Evolutionary conservation across 257 asterid species (phyloP).

Genomic region (Linaria vulgaris): DNA sequence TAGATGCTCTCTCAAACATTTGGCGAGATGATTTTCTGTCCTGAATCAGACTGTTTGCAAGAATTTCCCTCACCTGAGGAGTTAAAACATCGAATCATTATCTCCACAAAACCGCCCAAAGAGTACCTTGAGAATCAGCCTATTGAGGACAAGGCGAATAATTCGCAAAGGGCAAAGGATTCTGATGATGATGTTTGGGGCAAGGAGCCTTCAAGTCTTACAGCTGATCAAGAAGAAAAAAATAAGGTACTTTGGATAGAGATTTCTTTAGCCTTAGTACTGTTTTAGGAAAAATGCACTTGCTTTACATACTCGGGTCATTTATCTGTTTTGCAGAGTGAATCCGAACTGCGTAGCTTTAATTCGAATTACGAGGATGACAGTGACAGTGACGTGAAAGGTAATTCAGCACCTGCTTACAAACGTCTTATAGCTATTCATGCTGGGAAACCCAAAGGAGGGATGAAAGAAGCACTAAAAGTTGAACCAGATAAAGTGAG

Average conservation of each 20-base stretch:
- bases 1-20: conserved; percentile 69
- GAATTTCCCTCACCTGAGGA: conserved; percentile 85
- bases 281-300: conserved; percentile 5
- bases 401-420: conserved; percentile 49
- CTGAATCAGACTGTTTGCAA: conserved; percentile 57
- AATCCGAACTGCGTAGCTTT: conserved; percentile 29
- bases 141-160: conserved; percentile 35
- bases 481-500: conserved; percentile 49
- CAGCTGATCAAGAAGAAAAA: conserved; percentile 46
- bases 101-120: conserved; percentile 91
- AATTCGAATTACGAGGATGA: conserved; percentile 42
- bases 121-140: conserved; percentile 72
- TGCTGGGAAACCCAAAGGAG: conserved; percentile 75
- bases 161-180: conserved; percentile 40
- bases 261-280: conserved; percentile 8
- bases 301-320: background rate
- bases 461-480: conserved; percentile 56
- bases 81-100: conserved; percentile 58
- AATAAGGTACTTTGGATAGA: conserved; percentile 40
- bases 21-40: conserved; percentile 69
- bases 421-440: conserved; percentile 73
- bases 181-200: conserved; percentile 86
- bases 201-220: conserved; percentile 61
- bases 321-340: conserved; percentile 32
- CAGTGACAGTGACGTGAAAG: conserved; percentile 44